phyloP scores from a whole-genome alignment of 768 basidiomycete genomes.

The Thelephora aurantiotincta region DNA sequence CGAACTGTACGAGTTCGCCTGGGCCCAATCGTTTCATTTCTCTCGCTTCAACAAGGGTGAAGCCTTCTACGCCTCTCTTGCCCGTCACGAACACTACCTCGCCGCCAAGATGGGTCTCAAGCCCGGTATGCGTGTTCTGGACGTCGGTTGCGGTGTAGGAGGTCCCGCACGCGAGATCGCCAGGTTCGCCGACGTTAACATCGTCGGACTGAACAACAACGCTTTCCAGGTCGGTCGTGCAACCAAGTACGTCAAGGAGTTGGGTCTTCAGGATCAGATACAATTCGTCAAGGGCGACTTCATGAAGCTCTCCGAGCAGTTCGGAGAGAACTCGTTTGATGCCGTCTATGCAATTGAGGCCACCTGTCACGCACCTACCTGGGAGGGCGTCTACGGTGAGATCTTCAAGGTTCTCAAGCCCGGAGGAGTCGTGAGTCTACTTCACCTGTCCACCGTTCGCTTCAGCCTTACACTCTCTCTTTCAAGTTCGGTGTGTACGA shows the following conservation, averaged over 20 bases:
- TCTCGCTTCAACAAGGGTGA: slow-evolving; percentile 94
- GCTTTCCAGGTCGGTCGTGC: slow-evolving; percentile 90
- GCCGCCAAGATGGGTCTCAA: slow-evolving; percentile 72
- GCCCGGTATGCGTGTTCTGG: slow-evolving; percentile 90
- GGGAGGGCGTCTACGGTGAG: slow-evolving; percentile 91
- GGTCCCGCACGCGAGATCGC: slow-evolving; percentile 96
- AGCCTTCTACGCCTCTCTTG: slow-evolving; percentile 57
- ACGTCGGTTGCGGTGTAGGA: slow-evolving; percentile 97
- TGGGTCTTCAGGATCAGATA: slow-evolving; percentile 64
- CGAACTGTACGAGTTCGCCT: slow-evolving; percentile 88
- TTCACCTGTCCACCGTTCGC: not conserved
- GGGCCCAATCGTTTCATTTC: slow-evolving; percentile 90
- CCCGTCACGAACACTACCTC: slow-evolving; percentile 97
- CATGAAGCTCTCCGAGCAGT: slow-evolving; percentile 85
- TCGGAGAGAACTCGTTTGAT: slow-evolving; percentile 89
- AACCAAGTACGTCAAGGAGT: slow-evolving; percentile 61
- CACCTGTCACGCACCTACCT: slow-evolving; percentile 89
- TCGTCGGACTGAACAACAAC: slow-evolving; percentile 91
- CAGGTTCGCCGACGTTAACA: slow-evolving; percentile 70
- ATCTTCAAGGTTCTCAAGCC: slow-evolving; percentile 92
- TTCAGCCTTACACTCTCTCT: slow-evolving; percentile 1
- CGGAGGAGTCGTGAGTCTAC: slow-evolving; percentile 72
- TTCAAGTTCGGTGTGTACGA: slow-evolving; percentile 94
- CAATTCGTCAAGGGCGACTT: slow-evolving; percentile 89
- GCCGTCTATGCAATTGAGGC: slow-evolving; percentile 98